Base-by-base conservation (phyloP, 1,284 basidiomycete species). In the Ustilago hordei region DNA sequence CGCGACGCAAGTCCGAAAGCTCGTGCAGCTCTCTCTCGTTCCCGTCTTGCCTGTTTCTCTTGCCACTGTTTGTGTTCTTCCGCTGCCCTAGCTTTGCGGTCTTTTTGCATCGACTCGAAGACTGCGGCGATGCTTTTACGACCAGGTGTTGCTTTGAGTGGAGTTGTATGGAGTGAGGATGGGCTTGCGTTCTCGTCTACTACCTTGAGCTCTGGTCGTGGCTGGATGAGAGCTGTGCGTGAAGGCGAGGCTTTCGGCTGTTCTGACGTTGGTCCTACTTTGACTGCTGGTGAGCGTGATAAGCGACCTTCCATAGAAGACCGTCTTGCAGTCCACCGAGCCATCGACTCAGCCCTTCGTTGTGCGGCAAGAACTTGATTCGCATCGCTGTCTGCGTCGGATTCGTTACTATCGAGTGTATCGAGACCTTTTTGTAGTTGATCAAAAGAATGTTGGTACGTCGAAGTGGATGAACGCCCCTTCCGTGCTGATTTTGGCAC, bases 31-130 rank as follows among this genome's bases (percentile, higher is more conserved):
- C 76, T 64, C 47, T 81, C 65, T 23, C 75, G 67, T 54, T 81
- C 75, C 3, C 69, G 32, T 32, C 59, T 32, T 1, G 62, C 69
- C 52, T 70, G 64, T 57, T 78, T 75, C 52, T 76, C 68, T 48
- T 76, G 64, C 65, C 67, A 73, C 43, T 63, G 69, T 39, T 38
- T 60, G 31, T 67, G 62, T 41, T 75, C 69, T 41, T 79, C 75
- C 1, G 60, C 64, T 1, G 67, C 71, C 0, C 71, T 57, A 5
- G 57, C 56, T 34, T 78, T 71, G 12, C 75, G 63, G 39, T 78
- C 71, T 50, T 71, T 66, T 36, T 78, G 71, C 75, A 78, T 74
- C 34, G 68, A 68, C 38, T 78, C 75, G 48, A 78, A 78, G 0
- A 78, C 68, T 4, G 71, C 71, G 3, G 75, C 75, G n/a, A 78